A percentile compares a stretch with the other conserved stretches of the same genome.
These are phyloP conservation scores for Alnus rubra DNA, from an alignment of 306 rosid genomes.

Conservation along the genomic window DNA sequence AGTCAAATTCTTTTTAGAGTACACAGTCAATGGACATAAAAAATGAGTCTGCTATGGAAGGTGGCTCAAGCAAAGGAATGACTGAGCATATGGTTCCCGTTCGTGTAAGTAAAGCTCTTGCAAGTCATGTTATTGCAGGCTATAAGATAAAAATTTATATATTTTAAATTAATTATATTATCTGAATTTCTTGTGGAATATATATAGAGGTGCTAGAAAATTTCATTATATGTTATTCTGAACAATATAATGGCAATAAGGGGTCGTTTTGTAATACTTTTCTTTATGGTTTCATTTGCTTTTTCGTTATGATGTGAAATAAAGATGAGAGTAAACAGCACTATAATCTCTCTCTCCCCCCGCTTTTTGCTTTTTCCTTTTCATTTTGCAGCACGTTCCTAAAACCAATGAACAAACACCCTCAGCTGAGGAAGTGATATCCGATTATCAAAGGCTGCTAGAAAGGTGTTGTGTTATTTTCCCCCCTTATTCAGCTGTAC, in stretches of 20 bases:
- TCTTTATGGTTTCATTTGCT: too few species aligned
- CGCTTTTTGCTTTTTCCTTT: not conserved
- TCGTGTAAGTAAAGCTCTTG: conserved; percentile 40
- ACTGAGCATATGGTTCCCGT: conserved; percentile 69
- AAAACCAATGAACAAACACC: conserved; percentile 81
- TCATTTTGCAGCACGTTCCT: conserved; percentile 79
- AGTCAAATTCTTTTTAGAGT: not conserved
- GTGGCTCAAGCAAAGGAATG: conserved; percentile 81
- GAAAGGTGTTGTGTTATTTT: conserved; percentile 65
- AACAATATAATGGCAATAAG: too few species aligned
- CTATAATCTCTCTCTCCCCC: not conserved
- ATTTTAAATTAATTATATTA: too few species aligned
- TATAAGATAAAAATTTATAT: too few species aligned
- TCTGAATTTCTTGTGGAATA: too few species aligned
- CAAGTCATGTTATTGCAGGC: conserved; percentile 12
- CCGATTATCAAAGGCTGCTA: conserved; percentile 88
- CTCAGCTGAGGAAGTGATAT: conserved; percentile 74
- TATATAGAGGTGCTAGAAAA: too few species aligned
- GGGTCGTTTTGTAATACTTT: not conserved
- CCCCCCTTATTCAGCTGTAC: not conserved
- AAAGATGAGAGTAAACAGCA: not conserved
- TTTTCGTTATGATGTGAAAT: not conserved
- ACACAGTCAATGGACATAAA: conserved; percentile 51
- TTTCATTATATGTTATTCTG: too few species aligned
- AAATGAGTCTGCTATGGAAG: conserved; percentile 71